A percentile compares a stretch with the other conserved stretches of the same genome.
These are phyloP conservation scores for Thyridium curvatum DNA, from an alignment of 2,329 filamentous ascomycete species.

Conservation along the genomic window DNA sequence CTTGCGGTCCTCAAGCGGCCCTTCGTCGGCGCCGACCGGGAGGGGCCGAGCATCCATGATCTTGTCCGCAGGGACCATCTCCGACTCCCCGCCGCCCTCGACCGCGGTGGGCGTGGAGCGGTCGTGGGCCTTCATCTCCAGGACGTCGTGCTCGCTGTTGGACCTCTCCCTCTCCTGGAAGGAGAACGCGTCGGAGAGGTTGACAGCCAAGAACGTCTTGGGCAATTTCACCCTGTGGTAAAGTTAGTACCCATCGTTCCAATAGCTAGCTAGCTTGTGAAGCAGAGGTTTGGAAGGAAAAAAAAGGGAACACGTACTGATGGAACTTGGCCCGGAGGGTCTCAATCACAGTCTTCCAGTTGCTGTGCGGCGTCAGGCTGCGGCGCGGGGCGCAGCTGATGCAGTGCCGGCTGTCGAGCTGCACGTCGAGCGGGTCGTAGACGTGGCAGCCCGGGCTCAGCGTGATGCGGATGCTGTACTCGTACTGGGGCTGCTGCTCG, in stretches of 20 bases:
- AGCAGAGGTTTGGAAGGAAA: not conserved
- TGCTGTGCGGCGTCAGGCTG: constrained; percentile 81
- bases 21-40: no score
- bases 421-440: constrained; percentile 91
- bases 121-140: constrained; percentile 39
- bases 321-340: constrained; percentile 92
- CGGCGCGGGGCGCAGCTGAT: constrained; percentile 90
- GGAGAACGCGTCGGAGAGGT: constrained; percentile 55
- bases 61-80: constrained; percentile 1
- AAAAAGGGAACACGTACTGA: constrained; percentile 53
- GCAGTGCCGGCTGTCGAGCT: constrained; percentile 92
- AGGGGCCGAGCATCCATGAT: no score
- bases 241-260: constrained; percentile 1
- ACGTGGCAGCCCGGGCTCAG: constrained; percentile 95
- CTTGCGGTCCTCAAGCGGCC: no score
- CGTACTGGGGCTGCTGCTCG: constrained; percentile 45
- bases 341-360: constrained; percentile 97
- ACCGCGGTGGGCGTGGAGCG: constrained; percentile 3
- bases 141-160: constrained; percentile 30
- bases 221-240: constrained; percentile 55
- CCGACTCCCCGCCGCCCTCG: constrained; percentile 2
- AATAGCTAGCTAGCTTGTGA: not conserved
- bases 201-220: constrained; percentile 60
- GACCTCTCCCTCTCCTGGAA: constrained; percentile 49
- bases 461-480: constrained; percentile 93